These are phyloP conservation scores for Hypoxylon sp. DNA, from an alignment of 2,329 filamentous ascomycete species.

Conservation along the genomic window DNA sequence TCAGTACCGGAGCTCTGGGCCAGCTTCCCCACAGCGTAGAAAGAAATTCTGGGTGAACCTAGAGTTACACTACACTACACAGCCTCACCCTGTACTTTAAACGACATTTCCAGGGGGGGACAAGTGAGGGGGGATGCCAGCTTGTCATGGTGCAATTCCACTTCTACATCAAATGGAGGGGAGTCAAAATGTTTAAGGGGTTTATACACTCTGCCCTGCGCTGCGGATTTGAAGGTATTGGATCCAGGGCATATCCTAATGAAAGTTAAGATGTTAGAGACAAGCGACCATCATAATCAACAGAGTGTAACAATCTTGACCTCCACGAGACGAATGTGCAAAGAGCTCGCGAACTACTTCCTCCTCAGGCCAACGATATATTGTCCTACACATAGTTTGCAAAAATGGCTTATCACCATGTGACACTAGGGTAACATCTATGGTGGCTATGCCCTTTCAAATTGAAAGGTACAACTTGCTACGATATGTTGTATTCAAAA, in stretches of 20 bases:
- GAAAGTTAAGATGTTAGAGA: not conserved
- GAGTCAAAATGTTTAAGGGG: not conserved
- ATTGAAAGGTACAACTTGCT: not conserved
- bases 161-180: not conserved
- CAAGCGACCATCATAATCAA: not conserved
- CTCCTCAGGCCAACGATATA: not conserved
- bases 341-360: not conserved
- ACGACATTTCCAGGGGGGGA: not conserved
- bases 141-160: not conserved
- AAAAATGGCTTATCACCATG: not conserved
- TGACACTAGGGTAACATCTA: constrained; percentile 5
- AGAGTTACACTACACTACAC: constrained; percentile 20
- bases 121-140: not conserved
- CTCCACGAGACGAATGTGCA: not conserved
- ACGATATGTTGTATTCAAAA: constrained; percentile 2
- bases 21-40: constrained; percentile 5
- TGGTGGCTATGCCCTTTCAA: constrained; percentile 18
- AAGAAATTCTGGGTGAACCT: constrained; percentile 2
- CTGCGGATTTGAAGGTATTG: not conserved
- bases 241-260: not conserved
- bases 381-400: not conserved
- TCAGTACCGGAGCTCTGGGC: not conserved
- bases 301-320: too few species aligned
- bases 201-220: not conserved
- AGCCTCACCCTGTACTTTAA: constrained; percentile 27